Evolutionary conservation across 1,139 yeast genomes (phyloP), one percentile per base, ranked within the genome.

Genomic region (Suzukiozyma palmioleophila): DNA sequence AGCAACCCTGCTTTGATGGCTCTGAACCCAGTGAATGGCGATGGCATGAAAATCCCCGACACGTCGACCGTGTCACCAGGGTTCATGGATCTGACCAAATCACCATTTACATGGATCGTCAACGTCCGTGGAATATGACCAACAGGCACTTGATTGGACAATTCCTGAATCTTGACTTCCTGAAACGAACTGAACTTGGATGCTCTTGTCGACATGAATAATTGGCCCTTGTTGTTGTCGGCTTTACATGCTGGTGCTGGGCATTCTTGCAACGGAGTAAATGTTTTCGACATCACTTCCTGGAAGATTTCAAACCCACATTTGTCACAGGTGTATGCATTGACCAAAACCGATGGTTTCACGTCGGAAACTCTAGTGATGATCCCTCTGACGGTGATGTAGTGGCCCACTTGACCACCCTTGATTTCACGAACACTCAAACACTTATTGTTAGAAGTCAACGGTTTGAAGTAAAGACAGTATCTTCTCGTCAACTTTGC

Each of bases 241-340:
- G 78, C 79, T 41, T 67, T 60, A 69, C 99, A 94, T 49, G 81
- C 81, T 16, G 77, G 75, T 2, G 97, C 86, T 2, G 87, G 81
- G 67, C 99, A 94, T 55, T 89, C 95, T 2, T 73, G 59, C 43
- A 90, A 69, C 9, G 98, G 99, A 32, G 86, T 81, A 62, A 88
- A 94, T 31, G 88, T 81, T 56, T 82, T 81, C 27, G 92, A 69
- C 50, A 79, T 84, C 50, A 94, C 95, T 60, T 92, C 97, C 66
- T 92, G 98, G 69, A 94, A 94, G 43, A 89, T 82, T 65, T 94
- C 99, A 59, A 79, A 84, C 35, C 98, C 99, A 71, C 99, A 94
- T 53, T 86, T 85, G 60, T 94, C 98, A 66, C 99, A 94, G 3
- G 97, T 87, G 59, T 92, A 94, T 0, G 98, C 98, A 52, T 85